Evolutionary conservation across 495 filamentous ascomycete species (phyloP), one percentile per base, ranked within the genome.

Genomic region (Rhypophila decipiens): DNA sequence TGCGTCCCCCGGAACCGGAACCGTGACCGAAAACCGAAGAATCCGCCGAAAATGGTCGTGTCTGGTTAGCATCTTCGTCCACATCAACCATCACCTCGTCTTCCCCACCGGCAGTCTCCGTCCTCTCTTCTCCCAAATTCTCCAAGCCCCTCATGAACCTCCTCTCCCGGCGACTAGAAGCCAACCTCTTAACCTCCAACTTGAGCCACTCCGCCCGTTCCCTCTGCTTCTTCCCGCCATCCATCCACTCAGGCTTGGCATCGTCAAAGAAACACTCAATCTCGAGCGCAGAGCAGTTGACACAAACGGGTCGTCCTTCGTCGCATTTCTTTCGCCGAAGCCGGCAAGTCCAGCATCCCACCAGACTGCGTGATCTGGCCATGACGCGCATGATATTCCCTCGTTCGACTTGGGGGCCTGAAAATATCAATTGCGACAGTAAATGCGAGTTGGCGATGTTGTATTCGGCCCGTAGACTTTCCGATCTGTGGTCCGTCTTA

Each of bases 321-420:
- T 80, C 76, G 56, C 76, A 79, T 55, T 76, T 77, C 50, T 80
- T 79, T 44, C 71, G 71, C 13, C 75, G 66, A 11, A 78, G 65
- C 8, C 76, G 66, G 51, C 75, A 80, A n/a, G 75, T 79, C 75
- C 76, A 79, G 53, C 77, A 77, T 19, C 74, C 75, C 27, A 69
- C 70, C 17, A 54, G 68, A 47, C 65, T 73, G 42, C 67, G 46
- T 3, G 53, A 44, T 39, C 58, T 66, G 22, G 55, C 20, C n/a
- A n/a, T n/a, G n/a, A n/a, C n/a, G n/a, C n/a, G n/a, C n/a, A n/a
- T n/a, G n/a, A n/a, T n/a, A n/a, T n/a, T n/a, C n/a, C n/a, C n/a
- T n/a, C n/a, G n/a, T n/a, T n/a, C n/a, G n/a, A n/a, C n/a, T n/a
- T n/a, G n/a, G n/a, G n/a, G n/a, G n/a, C n/a, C n/a, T n/a, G n/a